Conservation (phyloP, 2,329 filamentous ascomycete genomes). For the Pezicula carpinea region DNA sequence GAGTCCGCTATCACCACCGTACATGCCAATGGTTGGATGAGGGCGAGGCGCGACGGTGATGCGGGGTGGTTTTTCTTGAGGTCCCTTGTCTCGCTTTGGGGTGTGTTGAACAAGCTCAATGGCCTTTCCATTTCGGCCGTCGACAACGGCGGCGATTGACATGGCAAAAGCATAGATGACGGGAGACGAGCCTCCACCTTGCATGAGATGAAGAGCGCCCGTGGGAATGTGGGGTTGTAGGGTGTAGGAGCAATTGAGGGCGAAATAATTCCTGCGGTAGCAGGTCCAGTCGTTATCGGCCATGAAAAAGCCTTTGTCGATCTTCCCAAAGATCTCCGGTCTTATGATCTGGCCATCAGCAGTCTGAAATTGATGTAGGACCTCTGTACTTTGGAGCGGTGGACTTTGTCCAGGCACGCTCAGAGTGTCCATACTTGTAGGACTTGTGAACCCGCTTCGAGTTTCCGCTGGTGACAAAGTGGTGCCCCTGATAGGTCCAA, state of each 20-base stretch:
- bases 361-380: conserved; percentile 43
- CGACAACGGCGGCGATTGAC: conserved; percentile 62
- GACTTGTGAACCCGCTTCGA: conserved; percentile 28
- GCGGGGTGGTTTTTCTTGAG: conserved; percentile 55
- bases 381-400: conserved; percentile 32
- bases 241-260: conserved; percentile 59
- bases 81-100: conserved; percentile 67
- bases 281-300: conserved; percentile 67
- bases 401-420: conserved; percentile 20
- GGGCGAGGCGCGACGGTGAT: conserved; percentile 32
- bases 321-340: conserved; percentile 60
- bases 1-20: conserved; percentile 17
- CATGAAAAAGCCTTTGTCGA: conserved; percentile 68
- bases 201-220: conserved; percentile 35
- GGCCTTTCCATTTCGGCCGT: conserved; percentile 55
- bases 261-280: conserved; percentile 70
- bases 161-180: conserved; percentile 58
- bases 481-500: conserved; percentile 22
- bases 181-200: conserved; percentile 15
- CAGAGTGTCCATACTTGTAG: conserved; percentile 26
- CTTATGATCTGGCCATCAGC: conserved; percentile 46
- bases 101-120: conserved; percentile 74
- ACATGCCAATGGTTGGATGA: conserved; percentile 19
- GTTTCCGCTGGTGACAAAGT: conserved; percentile 28
- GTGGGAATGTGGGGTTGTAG: conserved; percentile 41